phyloP scores from a whole-genome alignment of 768 basidiomycete genomes.

The Saitozyma podzolica region DNA sequence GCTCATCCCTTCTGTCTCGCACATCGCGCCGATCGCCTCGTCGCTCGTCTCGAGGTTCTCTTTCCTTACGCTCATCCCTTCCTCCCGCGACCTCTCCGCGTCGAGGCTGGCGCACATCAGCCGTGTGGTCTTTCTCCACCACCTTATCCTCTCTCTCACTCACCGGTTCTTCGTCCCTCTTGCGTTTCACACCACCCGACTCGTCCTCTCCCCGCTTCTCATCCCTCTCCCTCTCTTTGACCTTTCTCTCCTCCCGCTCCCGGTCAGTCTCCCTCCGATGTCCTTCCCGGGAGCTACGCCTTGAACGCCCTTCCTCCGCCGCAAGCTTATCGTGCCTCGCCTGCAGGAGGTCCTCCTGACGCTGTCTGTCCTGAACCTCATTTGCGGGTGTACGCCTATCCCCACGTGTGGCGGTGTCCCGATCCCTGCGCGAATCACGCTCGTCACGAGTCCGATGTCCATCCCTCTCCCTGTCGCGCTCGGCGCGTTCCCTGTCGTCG shows the following conservation, averaged over 20 bases:
- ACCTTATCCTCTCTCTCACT: not conserved
- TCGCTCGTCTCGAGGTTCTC: conserved; percentile 60
- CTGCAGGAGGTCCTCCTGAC: conserved; percentile 29
- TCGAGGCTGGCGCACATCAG: conserved; percentile 7
- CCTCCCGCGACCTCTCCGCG: conserved; percentile 23
- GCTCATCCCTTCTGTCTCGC: conserved; percentile 2
- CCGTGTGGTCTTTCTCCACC: not conserved
- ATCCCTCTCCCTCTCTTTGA: conserved; percentile 16
- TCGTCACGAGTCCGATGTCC: conserved; percentile 6
- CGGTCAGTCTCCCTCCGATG: conserved; percentile 19
- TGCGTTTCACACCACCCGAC: conserved; percentile 17
- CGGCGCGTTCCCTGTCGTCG: conserved; percentile 13
- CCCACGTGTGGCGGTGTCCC: not conserved
- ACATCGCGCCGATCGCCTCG: conserved; percentile 23
- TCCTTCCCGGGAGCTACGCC: conserved; percentile 18
- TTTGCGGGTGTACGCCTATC: not conserved
- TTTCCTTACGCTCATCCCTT: conserved; percentile 6
- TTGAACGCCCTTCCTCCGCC: conserved; percentile 10
- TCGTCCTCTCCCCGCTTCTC: conserved; percentile 20
- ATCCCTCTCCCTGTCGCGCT: conserved; percentile 9
- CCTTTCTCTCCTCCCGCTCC: conserved; percentile 19
- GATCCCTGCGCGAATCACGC: conserved; percentile 2
- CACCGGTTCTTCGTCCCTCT: conserved; percentile 29
- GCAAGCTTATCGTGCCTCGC: conserved; percentile 27
- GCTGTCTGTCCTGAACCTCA: conserved; percentile 18